Evolutionary conservation across 441 rosid species (phyloP), one percentile per base, ranked within the genome.

Genomic region (Adansonia madagascariensis): DNA sequence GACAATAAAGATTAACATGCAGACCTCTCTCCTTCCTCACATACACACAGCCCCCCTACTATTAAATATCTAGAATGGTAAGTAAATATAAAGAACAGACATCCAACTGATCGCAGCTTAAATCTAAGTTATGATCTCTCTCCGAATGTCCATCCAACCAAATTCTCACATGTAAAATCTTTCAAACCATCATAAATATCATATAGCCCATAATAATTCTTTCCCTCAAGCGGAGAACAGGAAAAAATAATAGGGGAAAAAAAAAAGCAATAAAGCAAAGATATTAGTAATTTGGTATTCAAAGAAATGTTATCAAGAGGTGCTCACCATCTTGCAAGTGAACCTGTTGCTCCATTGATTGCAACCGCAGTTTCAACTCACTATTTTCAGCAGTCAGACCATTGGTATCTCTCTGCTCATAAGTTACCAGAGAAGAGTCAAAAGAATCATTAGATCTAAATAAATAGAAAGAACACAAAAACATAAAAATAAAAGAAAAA

Each of bases 331-430:
- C 98, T 83, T 96, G 99, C 89, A 96, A 84, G 82, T 94, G 94
- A 85, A 91, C 96, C 82, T 96, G 98, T 79, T 94, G 98, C 87
- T 94, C 99, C 96, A 89, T 96, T 0, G 98, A 90, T 83, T 94
- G 98, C 88, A 96, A 82, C 0, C 96, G 97, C 89, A 96, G 83
- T 81, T 94, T 96, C 87, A 96, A 80, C 85, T 96, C 99, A 80
- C 87, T 91, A 83, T 94, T 96, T 83, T 96, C 98, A 82, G 91
- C 86, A 41, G 92, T 90, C 82, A 96, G 85, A 74, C 98, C 95
- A 91, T 88, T 94, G 60, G 98, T 92, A 85, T 96, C 99, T 85
- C 99, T 94, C 99, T 96, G 91, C 66, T 77, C 67, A 84, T 72
- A 61, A 69, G 56, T 75, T 22, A 78, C 50, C 10, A 73, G 52